These are phyloP conservation scores for Aplosporella prunicola DNA, from an alignment of 2,329 filamentous ascomycete genomes.

Conservation along the genomic window DNA sequence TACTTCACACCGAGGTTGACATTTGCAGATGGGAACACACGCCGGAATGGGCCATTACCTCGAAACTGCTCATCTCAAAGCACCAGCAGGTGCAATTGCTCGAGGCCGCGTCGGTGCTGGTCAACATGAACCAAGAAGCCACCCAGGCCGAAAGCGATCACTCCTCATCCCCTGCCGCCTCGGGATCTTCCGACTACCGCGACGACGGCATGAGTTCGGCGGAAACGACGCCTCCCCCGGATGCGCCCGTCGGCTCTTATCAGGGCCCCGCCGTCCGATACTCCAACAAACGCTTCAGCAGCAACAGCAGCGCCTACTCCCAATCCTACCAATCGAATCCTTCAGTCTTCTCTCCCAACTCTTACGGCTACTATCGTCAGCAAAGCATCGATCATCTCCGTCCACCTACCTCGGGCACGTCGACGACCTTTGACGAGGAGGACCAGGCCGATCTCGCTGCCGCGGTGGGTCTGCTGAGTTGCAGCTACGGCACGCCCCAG, in stretches of 20 bases:
- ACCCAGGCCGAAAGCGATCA: constrained; percentile 62
- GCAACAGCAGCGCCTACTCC: constrained; percentile 47
- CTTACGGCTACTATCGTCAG: constrained; percentile 57
- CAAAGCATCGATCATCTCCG: constrained; percentile 49
- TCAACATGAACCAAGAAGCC: constrained; percentile 70
- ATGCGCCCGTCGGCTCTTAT: constrained; percentile 44
- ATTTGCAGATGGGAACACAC: constrained; percentile 90
- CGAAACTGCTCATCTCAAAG: constrained; percentile 96
- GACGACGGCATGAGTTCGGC: constrained; percentile 71
- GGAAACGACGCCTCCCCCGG: constrained; percentile 85
- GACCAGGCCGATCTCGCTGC: constrained; percentile 75
- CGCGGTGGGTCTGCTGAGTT: constrained; percentile 80
- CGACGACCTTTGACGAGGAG: constrained; percentile 59
- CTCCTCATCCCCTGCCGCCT: constrained; percentile 77
- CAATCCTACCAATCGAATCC: constrained; percentile 71
- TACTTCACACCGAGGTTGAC: constrained; percentile 27
- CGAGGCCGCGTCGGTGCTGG: constrained; percentile 91
- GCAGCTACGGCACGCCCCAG: constrained; percentile 77
- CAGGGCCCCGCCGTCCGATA: constrained; percentile 17
- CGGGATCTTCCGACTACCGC: constrained; percentile 64
- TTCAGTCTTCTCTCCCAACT: constrained; percentile 46
- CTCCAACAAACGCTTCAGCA: constrained; percentile 37
- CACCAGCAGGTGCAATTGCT: constrained; percentile 97
- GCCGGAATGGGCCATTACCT: constrained; percentile 93
- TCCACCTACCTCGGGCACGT: constrained; percentile 60